Percentiles rank a stretch among this genome's conserved stretches.
These are phyloP conservation scores for Tuber umbilicatum DNA, from an alignment of 495 filamentous ascomycete species.

Conservation along the genomic window DNA sequence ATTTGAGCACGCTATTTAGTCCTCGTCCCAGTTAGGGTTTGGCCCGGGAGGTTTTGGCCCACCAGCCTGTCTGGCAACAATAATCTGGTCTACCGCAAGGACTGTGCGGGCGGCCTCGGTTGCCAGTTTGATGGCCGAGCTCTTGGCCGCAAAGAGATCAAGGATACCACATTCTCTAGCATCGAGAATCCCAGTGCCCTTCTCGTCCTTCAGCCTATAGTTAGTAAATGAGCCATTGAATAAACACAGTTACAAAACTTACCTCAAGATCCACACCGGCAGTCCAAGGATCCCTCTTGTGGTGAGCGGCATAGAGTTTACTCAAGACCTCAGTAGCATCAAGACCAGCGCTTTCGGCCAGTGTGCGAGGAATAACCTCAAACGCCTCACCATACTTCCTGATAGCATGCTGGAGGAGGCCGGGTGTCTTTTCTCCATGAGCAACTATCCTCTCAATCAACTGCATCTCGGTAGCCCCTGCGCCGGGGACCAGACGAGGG, in stretches of 20 bases:
- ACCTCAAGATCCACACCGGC: conserved; percentile 89
- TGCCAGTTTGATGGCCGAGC: conserved; percentile 92
- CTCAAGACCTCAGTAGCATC: conserved; percentile 94
- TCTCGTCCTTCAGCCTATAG: conserved; percentile 52
- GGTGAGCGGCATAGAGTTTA: conserved; percentile 84
- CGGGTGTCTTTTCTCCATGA: conserved; percentile 83
- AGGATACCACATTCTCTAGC: conserved; percentile 84
- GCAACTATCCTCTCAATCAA: conserved; percentile 84
- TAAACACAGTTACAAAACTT: conserved; percentile 22
- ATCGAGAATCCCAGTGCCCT: conserved; percentile 74
- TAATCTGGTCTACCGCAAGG: conserved; percentile 96
- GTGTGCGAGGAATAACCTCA: conserved; percentile 86
- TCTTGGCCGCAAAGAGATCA: conserved; percentile 83
- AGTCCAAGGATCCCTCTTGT: conserved; percentile 79
- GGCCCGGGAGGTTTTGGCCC: conserved; percentile 93
- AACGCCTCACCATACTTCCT: conserved; percentile 97
- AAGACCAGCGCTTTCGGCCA: conserved; percentile 89
- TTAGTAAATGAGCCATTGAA: conserved; percentile 24
- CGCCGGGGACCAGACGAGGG: conserved; percentile 81
- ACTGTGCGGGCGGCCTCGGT: conserved; percentile 92
- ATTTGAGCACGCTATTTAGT: conserved; percentile 48
- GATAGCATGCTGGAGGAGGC: conserved; percentile 88
- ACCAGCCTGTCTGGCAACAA: conserved; percentile 93
- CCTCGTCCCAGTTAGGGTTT: conserved; percentile 98
- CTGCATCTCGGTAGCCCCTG: conserved; percentile 93